Evolutionary conservation across 176 grass and related monocot species (phyloP), one percentile per base, ranked within the genome.

Genomic region (Bonia amplexicaulis): DNA sequence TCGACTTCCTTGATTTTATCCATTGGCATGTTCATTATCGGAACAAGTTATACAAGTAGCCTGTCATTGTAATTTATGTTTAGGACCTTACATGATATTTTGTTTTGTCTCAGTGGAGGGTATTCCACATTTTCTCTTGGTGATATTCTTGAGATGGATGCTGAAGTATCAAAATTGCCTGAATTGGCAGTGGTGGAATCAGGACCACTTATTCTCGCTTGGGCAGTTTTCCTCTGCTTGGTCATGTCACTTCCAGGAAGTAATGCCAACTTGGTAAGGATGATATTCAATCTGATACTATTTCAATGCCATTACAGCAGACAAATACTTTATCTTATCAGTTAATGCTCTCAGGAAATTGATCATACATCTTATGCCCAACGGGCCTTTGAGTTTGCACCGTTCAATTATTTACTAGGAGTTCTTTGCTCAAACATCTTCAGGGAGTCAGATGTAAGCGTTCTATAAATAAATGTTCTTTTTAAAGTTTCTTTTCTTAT

Each of bases 111-210:
- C 82, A 98, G 93, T 76, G 85, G 90, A 78, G 93, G 87, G 15
- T 85, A 55, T 83, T 92, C 85, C 82, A 83, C 83, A 83, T 98
- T 93, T 95, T 95, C 93, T 73, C 22, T 92, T 13, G 81, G 69
- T 77, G 95, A 98, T 73, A 92, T 98, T 86, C 89, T 92, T 79
- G 95, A 95, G 85, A 95, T 98, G 79, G 93, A 98, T 85, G 83
- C 62, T 61, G 92, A 93, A 86, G 69, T 98, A 73, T 93, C 95
- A 73, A 92, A 86, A 63, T 92, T 98, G 64, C 77, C 85, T 81
- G 95, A 95, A 25, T 81, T 88, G 42, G 79, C 67, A 62, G 75
- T 80, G 40, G 80, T 64, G 80, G 95, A 95, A 95, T 91, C 85
- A 60, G 95, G 93, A 47, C 91, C 95, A 90, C 87, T 98, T 66